Evolutionary conservation across 208 protist genomes (phyloP).

Genomic region (Porcisia hertigi): DNA sequence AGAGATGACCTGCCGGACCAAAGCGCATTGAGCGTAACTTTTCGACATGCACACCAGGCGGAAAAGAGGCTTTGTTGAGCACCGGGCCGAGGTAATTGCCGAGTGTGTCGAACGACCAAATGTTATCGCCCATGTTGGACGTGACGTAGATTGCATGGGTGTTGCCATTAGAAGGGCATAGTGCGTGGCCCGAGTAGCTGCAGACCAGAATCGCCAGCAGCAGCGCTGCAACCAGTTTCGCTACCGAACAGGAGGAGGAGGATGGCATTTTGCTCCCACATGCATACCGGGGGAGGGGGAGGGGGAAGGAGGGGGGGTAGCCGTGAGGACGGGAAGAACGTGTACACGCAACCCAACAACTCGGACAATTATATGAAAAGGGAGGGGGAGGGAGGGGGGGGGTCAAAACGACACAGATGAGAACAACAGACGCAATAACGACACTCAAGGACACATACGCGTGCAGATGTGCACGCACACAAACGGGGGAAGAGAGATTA

Average conservation of each 20-base stretch:
- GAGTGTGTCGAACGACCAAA: constrained; percentile 84
- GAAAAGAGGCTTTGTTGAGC: constrained; percentile 68
- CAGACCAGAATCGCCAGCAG: constrained; percentile 25
- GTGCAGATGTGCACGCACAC: background rate
- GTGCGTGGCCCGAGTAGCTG: constrained; percentile 24
- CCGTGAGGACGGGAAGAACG: background rate
- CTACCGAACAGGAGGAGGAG: background rate
- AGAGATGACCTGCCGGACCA: constrained; percentile 79
- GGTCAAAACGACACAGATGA: background rate
- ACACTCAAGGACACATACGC: background rate
- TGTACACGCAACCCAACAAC: background rate
- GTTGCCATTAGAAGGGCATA: constrained; percentile 88
- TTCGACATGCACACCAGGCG: constrained; percentile 61
- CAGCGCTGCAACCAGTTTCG: constrained; percentile 12
- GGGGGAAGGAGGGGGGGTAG: background rate
- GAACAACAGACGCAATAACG: background rate
- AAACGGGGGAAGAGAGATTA: too few relatives aligned
- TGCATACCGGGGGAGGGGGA: background rate
- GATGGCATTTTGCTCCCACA: background rate
- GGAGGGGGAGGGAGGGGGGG: background rate
- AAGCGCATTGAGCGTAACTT: constrained; percentile 87
- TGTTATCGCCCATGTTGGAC: constrained; percentile 88
- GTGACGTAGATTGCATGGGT: constrained; percentile 86
- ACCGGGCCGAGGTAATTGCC: constrained; percentile 81
- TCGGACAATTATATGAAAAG: background rate